Base-by-base conservation (phyloP, 345 rosid genomes). In the Lagerstroemia speciosa region DNA sequence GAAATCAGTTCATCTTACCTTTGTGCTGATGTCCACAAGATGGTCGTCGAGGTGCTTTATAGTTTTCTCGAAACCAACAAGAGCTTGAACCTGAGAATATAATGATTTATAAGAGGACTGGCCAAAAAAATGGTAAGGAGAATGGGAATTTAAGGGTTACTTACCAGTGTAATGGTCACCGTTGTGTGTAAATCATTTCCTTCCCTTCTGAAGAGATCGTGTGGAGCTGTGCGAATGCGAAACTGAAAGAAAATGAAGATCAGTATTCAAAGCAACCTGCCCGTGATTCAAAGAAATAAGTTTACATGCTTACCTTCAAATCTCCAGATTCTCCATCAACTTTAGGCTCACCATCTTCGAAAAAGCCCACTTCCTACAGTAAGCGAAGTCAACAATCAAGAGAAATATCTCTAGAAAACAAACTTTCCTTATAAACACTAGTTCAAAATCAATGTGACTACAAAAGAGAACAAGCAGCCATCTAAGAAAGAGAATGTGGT, bases 281-380 rank as follows among this genome's bases (percentile, higher is more conserved):
- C 52, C 64, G 30, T 50, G 24, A 31, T 6, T 60, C 48, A 16
- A 34, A 22, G 29, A 65, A 67, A 58, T 60, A 19, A 60, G 34
- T 50, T 45, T 62, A 65, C 76, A 65, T 65, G 71, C 78, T 71
- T 74, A 90, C 99, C 96, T 87, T 95, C 82, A 95, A 78, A 80
- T 95, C 98, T 68, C 99, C 99, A 50, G 98, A 89, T 73, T 95
- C 99, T 38, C 99, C 99, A 62, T 95, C 99, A 27, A 92, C 82
- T 67, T 76, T 83, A 40, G 98, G 99, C 60, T 95, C 99, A 27
- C 99, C 99, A 32, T 95, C 99, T 74, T 95, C 99, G 53, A 85
- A 92, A 77, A 95, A 95, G 68, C 85, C 91, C 58, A 95, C 92
- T 82, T 90, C 99, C 99, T 94, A 79, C 68, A 74, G 78, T 43